phyloP scores from a whole-genome alignment of 2,329 filamentous ascomycete species.

The Ceratocystis harringtonii region DNA sequence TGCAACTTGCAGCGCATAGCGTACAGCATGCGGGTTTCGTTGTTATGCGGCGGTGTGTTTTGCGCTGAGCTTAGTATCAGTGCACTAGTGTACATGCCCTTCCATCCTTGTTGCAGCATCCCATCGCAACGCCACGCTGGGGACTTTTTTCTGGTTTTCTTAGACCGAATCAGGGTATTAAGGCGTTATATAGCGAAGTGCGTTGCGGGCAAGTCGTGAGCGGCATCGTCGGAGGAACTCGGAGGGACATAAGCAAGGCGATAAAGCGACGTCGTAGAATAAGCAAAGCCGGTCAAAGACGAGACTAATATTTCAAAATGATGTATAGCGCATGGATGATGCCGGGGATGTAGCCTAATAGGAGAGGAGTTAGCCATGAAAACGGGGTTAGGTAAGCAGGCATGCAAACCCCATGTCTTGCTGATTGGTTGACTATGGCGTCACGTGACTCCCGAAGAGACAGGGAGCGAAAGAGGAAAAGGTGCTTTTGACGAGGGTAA shows the following conservation, averaged over 20 bases:
- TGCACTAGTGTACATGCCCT: background rate
- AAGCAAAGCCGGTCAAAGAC: background rate
- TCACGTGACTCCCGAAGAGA: background rate
- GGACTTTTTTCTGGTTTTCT: background rate
- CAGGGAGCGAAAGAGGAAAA: background rate
- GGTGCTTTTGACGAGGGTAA: background rate
- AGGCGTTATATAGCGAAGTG: background rate
- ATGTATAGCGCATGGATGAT: conserved; percentile 93
- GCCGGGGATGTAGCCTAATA: conserved; percentile 49
- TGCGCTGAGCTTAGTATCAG: background rate
- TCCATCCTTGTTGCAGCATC: no score
- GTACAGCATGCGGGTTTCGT: background rate
- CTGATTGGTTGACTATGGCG: background rate
- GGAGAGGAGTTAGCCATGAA: conserved; percentile 1
- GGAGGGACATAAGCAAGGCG: background rate
- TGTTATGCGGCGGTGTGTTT: background rate
- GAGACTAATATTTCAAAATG: conserved; percentile 66
- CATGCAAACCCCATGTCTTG: no score
- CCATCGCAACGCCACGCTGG: background rate
- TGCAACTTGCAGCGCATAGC: background rate
- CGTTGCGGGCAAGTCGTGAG: background rate
- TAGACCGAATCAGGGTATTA: no score
- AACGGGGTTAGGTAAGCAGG: background rate
- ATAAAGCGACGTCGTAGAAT: background rate
- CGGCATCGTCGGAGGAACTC: background rate